Evolutionary conservation across 176 grass and related monocot species (phyloP).

Genomic region (Raddia guianensis): DNA sequence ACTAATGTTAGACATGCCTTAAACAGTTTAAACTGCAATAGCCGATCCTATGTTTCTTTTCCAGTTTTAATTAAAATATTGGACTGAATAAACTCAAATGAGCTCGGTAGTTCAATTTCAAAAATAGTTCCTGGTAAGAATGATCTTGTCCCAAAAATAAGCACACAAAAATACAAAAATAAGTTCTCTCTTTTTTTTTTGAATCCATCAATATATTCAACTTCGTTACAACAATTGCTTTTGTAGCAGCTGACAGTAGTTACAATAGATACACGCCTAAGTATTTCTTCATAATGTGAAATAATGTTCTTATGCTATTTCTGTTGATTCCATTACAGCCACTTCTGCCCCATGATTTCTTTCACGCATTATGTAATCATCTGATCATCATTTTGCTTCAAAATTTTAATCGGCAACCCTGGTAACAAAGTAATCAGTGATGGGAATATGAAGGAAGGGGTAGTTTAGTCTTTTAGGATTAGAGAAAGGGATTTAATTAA

Average conservation of each 20-base stretch:
- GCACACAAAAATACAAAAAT: neutral
- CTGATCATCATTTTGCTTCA: too few relatives aligned
- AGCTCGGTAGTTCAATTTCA: neutral
- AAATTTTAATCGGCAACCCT: too few relatives aligned
- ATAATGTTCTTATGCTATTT: constrained; percentile 17
- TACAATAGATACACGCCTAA: neutral
- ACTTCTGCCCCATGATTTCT: too few relatives aligned
- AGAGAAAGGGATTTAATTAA: too few relatives aligned
- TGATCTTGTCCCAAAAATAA: neutral
- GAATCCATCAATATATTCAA: neutral
- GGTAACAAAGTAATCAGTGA: too few relatives aligned
- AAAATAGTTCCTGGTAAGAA: neutral
- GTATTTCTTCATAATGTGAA: constrained; percentile 14
- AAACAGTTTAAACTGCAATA: neutral
- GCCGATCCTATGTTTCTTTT: neutral
- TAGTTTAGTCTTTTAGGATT: too few relatives aligned
- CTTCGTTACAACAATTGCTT: neutral
- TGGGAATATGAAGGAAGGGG: too few relatives aligned
- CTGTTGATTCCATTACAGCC: constrained; percentile 41
- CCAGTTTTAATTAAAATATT: neutral
- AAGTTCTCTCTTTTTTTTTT: neutral
- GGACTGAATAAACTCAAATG: neutral
- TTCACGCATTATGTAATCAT: too few relatives aligned
- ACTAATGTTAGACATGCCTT: constrained; percentile 1
- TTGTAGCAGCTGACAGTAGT: neutral